Conservation (phyloP, 495 filamentous ascomycete genomes). For the Hypoxylon rickii region DNA sequence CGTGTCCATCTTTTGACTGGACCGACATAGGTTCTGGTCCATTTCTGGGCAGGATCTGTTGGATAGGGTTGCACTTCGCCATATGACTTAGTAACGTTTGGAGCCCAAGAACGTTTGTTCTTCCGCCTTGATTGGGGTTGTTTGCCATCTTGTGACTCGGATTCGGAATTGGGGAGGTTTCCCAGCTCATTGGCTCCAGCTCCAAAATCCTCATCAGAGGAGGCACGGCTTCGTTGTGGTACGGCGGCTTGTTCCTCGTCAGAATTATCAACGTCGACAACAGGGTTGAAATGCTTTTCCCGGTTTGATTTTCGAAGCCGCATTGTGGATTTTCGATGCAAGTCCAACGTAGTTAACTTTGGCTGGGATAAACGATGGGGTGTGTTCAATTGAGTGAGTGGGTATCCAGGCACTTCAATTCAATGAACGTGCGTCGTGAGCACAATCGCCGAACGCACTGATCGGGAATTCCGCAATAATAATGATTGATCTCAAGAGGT, state of each 20-base stretch:
- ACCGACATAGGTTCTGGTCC: conserved; percentile 51
- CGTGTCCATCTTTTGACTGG: conserved; percentile 51
- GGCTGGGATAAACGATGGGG: too few relatives aligned
- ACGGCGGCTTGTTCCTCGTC: conserved; percentile 16
- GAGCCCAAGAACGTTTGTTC: conserved; percentile 20
- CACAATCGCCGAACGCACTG: too few relatives aligned
- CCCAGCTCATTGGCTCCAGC: conserved; percentile 20
- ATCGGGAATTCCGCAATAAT: too few relatives aligned
- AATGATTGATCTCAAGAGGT: too few relatives aligned
- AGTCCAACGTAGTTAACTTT: too few relatives aligned
- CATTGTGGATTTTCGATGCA: conserved; percentile 17
- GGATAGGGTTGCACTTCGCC: conserved; percentile 50
- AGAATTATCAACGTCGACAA: conserved; percentile 9
- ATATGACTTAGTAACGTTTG: conserved; percentile 32
- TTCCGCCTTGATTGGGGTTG: conserved; percentile 8
- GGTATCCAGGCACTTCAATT: too few relatives aligned
- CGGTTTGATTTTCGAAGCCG: conserved; percentile 35
- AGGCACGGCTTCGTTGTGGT: conserved; percentile 2
- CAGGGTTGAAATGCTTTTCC: conserved; percentile 17
- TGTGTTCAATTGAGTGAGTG: too few relatives aligned
- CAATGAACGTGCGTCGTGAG: too few relatives aligned
- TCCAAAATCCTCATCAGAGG: conserved; percentile 32
- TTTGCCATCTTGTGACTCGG: conserved; percentile 12
- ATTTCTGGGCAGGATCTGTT: conserved; percentile 48
- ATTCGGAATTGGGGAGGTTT: conserved; percentile 21